Evolutionary conservation across 2,329 filamentous ascomycete species (phyloP), one percentile per base, ranked within the genome.

Genomic region (Fusarium solani-melongenae): DNA sequence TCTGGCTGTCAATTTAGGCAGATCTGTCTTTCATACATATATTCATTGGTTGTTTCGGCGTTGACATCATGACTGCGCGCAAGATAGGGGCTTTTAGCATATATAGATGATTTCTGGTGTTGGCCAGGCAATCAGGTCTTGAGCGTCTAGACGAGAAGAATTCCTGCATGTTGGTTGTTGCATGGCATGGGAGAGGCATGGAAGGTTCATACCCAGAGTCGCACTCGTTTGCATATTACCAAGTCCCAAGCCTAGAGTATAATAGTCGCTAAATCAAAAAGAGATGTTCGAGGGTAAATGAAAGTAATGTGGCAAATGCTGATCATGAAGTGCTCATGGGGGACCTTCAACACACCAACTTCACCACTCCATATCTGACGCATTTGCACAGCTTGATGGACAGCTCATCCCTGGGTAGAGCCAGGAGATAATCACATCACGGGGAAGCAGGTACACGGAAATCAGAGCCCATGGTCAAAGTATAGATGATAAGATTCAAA

Each of bases 401-500:
- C 6, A 11, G 24, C 9, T 10, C 24, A 51, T 27, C 15, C 9
- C 15, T 17, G 7, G 5, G 12, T 10, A 49, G 15, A 38, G 7
- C 36, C 36, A 38, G 7, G 15, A n/a, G 17, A 15, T 14, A 31
- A 6, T 14, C 14, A 39, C 15, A 20, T 41, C 49, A 64, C 56
- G 15, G 17, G n/a, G 17, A 31, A 31, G 6, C 34, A 41, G 24
- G 14, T 20, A 38, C 11, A 36, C 15, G 9, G 11, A 34, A n/a
- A 31, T 33, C 24, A 34, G 4, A 29, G 22, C 41, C n/a, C 17
- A 62, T 31, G 64, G 66, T 66, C 58, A 71, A 72, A 73, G 56
- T 66, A 68, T 53, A n/a, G n/a, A 53, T 63, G 51, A 70, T 64
- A 33, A 56, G 62, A 76, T 77, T 73, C 64, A 68, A 77, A 72